These are phyloP conservation scores for Trichomonascus vanleenenianus DNA, from an alignment of 805 yeast species.

Conservation along the genomic window DNA sequence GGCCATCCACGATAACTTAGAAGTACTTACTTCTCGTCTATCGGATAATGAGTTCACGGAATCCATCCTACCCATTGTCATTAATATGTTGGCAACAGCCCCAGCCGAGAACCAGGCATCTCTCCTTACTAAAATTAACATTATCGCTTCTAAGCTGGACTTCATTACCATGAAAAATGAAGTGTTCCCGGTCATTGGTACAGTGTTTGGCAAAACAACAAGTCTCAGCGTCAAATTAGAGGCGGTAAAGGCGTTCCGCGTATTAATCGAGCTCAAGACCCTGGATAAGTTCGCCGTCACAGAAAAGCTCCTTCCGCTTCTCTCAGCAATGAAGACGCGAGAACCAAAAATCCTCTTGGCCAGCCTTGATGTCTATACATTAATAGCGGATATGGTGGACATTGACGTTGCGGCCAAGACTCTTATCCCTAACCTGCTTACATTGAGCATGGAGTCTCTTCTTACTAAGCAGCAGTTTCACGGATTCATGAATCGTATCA, in stretches of 20 bases:
- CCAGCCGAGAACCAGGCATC: slow-evolving; percentile 43
- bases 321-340: slow-evolving; percentile 67
- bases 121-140: slow-evolving; percentile 38
- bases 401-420: slow-evolving; percentile 46
- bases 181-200: slow-evolving; percentile 65
- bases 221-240: slow-evolving; percentile 69
- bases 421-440: slow-evolving; percentile 47
- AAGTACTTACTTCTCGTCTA: slow-evolving; percentile 41
- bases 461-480: slow-evolving; percentile 37
- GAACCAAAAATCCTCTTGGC: slow-evolving; percentile 55
- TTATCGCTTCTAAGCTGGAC: slow-evolving; percentile 43
- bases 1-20: slow-evolving; percentile 42
- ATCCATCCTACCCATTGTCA: slow-evolving; percentile 38
- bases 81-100: slow-evolving; percentile 26
- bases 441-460: slow-evolving; percentile 39
- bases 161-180: slow-evolving; percentile 65
- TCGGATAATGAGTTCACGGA: slow-evolving; percentile 45
- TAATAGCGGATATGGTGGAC: slow-evolving; percentile 32
- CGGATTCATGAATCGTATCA: slow-evolving; percentile 33
- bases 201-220: slow-evolving; percentile 76
- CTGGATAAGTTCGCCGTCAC: slow-evolving; percentile 64
- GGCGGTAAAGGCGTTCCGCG: slow-evolving; percentile 52
- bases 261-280: slow-evolving; percentile 37
- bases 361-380: slow-evolving; percentile 37
- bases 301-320: slow-evolving; percentile 76